These are phyloP conservation scores for Arthrobotrys conoides DNA, from an alignment of 2,329 filamentous ascomycete genomes.

Conservation along the genomic window DNA sequence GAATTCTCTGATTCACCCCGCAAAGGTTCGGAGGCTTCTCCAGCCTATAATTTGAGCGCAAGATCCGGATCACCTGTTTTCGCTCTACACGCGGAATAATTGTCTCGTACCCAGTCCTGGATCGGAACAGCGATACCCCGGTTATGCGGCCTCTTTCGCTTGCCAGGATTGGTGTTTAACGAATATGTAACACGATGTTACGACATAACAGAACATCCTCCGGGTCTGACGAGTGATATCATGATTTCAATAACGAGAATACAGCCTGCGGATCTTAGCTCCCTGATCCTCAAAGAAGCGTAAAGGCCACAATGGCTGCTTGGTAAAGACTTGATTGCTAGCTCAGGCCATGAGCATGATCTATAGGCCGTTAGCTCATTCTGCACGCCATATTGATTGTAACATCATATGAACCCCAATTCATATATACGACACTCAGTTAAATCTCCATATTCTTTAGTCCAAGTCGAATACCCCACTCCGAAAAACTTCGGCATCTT, in stretches of 20 bases:
- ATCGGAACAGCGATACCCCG: no score
- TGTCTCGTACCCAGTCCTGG: no score
- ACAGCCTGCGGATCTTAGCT: no score
- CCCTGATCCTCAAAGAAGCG: no score
- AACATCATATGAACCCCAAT: slow-evolving; percentile 2
- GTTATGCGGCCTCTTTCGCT: not conserved
- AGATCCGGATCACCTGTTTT: not conserved
- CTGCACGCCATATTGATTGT: not conserved
- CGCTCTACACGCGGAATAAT: not conserved
- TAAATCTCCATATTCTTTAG: not conserved
- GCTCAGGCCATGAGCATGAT: not conserved
- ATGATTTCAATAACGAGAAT: no score
- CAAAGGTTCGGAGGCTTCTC: not conserved
- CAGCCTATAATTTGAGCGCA: not conserved
- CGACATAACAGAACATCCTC: not conserved
- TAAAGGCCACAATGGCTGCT: no score
- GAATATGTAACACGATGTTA: not conserved
- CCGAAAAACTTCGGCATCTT: not conserved
- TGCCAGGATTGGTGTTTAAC: not conserved
- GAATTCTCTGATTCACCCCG: not conserved
- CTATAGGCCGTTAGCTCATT: not conserved
- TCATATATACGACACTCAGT: not conserved
- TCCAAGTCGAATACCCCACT: not conserved
- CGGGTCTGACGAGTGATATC: no score
- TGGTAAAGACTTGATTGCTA: no score